These are phyloP conservation scores for Moniliophthora roreri DNA, from an alignment of 1,284 basidiomycete genomes.

Conservation along the genomic window DNA sequence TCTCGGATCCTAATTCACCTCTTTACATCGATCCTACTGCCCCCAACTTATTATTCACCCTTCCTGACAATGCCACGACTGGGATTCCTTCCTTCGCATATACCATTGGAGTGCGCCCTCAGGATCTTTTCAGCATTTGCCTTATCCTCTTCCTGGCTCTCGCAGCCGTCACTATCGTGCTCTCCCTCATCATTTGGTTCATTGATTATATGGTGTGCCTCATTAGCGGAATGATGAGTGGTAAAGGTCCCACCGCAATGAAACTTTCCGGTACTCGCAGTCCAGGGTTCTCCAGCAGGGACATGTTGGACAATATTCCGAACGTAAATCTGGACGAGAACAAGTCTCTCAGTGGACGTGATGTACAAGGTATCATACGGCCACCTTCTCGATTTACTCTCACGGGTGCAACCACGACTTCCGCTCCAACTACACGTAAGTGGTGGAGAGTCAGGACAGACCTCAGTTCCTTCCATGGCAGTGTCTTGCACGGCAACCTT, in stretches of 20 bases:
- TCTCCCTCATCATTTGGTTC: slow-evolving; percentile 75
- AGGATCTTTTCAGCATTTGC: slow-evolving; percentile 86
- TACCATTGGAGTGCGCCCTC: slow-evolving; percentile 43
- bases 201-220: slow-evolving; percentile 58
- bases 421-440: slow-evolving; percentile 21
- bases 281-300: slow-evolving; percentile 55
- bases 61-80: slow-evolving; percentile 57
- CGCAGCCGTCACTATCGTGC: slow-evolving; percentile 65
- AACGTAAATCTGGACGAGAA: slow-evolving; percentile 46
- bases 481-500: slow-evolving; percentile 85
- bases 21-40: slow-evolving; percentile 73
- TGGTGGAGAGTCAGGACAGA: slow-evolving; percentile 65
- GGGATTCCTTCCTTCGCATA: slow-evolving; percentile 70
- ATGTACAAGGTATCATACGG: slow-evolving; percentile 25
- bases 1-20: slow-evolving; percentile 68
- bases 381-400: slow-evolving; percentile 39
- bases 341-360: slow-evolving; percentile 50
- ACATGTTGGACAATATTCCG: slow-evolving; percentile 40
- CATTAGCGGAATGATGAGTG: slow-evolving; percentile 31
- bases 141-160: slow-evolving; percentile 83
- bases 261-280: slow-evolving; percentile 44
- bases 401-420: slow-evolving; percentile 13
- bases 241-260: slow-evolving; percentile 24
- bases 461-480: slow-evolving; percentile 74
- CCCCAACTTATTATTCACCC: slow-evolving; percentile 73